These are phyloP conservation scores for Hypseocharis bilobata DNA, from an alignment of 441 rosid genomes.

Conservation along the genomic window DNA sequence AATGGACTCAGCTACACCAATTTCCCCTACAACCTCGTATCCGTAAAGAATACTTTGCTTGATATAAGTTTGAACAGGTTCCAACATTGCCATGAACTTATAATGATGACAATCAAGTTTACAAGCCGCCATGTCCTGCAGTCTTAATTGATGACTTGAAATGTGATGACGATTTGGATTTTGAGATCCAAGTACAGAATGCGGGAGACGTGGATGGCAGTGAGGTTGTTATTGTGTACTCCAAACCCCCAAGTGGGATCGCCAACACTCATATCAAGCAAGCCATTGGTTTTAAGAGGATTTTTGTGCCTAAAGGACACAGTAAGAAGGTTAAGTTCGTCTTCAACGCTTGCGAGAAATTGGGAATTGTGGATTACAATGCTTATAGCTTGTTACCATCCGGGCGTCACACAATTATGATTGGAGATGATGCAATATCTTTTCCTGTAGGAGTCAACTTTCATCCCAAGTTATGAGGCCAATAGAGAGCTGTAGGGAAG, in stretches of 20 bases:
- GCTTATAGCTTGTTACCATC: background rate
- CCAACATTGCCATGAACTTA: constrained; percentile 22
- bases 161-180: background rate
- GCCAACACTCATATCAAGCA: constrained; percentile 23
- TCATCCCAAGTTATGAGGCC: no score
- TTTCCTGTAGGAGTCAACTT: background rate
- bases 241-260: constrained; percentile 25
- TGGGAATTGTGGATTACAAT: constrained; percentile 29
- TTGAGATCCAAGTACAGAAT: constrained; percentile 26
- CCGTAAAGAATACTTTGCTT: background rate
- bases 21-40: constrained; percentile 16
- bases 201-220: constrained; percentile 26
- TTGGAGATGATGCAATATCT: background rate
- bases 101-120: background rate
- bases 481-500: no score
- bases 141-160: background rate
- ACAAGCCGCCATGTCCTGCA: constrained; percentile 13
- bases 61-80: constrained; percentile 16
- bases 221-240: constrained; percentile 35
- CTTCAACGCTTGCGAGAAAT: constrained; percentile 28
- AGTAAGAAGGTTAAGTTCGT: constrained; percentile 23
- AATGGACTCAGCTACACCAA: constrained; percentile 36
- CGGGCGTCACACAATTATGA: background rate
- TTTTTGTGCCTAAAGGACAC: constrained; percentile 22
- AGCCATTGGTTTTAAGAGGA: constrained; percentile 35